phyloP scores from a whole-genome alignment of 2,329 filamentous ascomycete species.

The Fusarium illudens region DNA sequence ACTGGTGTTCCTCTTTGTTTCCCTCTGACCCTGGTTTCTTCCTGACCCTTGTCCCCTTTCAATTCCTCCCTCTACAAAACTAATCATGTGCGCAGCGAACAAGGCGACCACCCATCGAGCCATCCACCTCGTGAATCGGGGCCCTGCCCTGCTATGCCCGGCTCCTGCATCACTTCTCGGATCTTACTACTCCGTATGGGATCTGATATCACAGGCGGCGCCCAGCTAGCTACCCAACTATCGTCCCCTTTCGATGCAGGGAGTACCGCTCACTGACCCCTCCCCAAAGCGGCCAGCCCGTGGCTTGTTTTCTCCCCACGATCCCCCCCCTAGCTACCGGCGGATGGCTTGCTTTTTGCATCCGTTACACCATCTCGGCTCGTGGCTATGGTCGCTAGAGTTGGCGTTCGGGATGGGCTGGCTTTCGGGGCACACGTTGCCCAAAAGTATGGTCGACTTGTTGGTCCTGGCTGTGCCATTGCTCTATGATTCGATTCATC shows the following conservation, averaged over 20 bases:
- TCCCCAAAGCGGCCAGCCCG: conserved; percentile 8
- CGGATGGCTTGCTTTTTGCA: conserved; percentile 28
- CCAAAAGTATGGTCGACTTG: not conserved
- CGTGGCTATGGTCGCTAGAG: conserved; percentile 15
- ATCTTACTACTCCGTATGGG: conserved; percentile 1
- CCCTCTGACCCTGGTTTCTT: not conserved
- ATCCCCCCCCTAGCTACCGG: conserved; percentile 22
- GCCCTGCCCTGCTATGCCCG: not conserved
- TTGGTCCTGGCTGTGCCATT: not conserved
- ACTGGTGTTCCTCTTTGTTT: not conserved
- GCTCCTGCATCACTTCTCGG: conserved; percentile 4
- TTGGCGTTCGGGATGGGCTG: conserved; percentile 2
- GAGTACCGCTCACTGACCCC: conserved; percentile 15
- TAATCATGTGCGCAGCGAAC: conserved; percentile 6
- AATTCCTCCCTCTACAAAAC: not conserved
- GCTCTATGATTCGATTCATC: not conserved
- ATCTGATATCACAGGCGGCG: conserved; percentile 5
- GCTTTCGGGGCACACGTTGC: not conserved
- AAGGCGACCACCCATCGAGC: conserved; percentile 3
- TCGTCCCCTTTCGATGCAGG: conserved; percentile 27
- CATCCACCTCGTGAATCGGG: not conserved
- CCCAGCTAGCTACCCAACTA: conserved; percentile 3
- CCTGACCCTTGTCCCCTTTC: not conserved
- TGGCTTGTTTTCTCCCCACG: conserved; percentile 39
- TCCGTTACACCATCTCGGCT: conserved; percentile 10